phyloP scores from a whole-genome alignment of 164 flowering plant genomes.

The Vitis vinifera region ASM3070453v1 NC_081819.1:19432501-19433000 shows the following conservation, averaged over 20 bases:
- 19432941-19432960: constrained; percentile 58
- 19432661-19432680: constrained; percentile 76
- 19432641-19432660: constrained; percentile 97
- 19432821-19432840: neutral
- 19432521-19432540: neutral
- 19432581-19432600: constrained; percentile 81
- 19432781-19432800: neutral
- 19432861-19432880: constrained; percentile 80
- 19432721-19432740: constrained; percentile 14
- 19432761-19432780: neutral
- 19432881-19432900: constrained; percentile 70
- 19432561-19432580: neutral
- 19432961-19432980: constrained; percentile 29
- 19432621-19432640: constrained; percentile 89
- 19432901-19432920: constrained; percentile 79
- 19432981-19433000: neutral
- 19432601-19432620: constrained; percentile 73
- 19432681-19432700: constrained; percentile 55
- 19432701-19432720: constrained; percentile 71
- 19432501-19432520: neutral
- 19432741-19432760: too few relatives aligned
- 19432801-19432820: neutral
- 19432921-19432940: constrained; percentile 59
- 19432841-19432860: constrained; percentile 31
- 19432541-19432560: neutral